Conservation (phyloP, 179 eudicot species). For the Actinidia arguta region DNA sequence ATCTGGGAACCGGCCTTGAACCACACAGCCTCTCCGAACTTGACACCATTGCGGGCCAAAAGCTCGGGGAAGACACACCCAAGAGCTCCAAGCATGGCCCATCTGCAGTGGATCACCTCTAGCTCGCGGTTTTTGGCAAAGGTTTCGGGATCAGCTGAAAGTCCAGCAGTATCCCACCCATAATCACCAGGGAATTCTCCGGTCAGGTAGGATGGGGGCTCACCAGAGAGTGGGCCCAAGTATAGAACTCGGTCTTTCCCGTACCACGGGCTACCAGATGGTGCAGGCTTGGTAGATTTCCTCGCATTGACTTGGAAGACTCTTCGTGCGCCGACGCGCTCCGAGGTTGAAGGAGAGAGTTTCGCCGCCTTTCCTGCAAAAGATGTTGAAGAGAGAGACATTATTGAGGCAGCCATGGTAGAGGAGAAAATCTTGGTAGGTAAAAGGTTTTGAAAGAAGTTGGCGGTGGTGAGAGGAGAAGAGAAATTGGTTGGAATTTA, state of each 20-base stretch:
- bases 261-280: slow-evolving; percentile 51
- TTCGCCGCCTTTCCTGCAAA: slow-evolving; percentile 43
- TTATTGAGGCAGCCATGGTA: slow-evolving; percentile 34
- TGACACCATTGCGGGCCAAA: slow-evolving; percentile 63
- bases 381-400: slow-evolving; percentile 51
- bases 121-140: slow-evolving; percentile 27
- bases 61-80: slow-evolving; percentile 79
- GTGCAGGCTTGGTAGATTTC: slow-evolving; percentile 29
- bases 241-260: slow-evolving; percentile 35
- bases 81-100: slow-evolving; percentile 24
- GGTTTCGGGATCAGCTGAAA: slow-evolving; percentile 38
- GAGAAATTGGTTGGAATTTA: slow-evolving; percentile 5
- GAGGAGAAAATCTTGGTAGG: not conserved
- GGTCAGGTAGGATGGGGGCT: slow-evolving; percentile 52
- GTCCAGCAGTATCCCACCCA: slow-evolving; percentile 40
- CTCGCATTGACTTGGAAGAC: slow-evolving; percentile 33
- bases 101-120: slow-evolving; percentile 19
- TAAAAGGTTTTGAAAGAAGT: not conserved
- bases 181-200: slow-evolving; percentile 41
- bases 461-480: not conserved
- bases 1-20: no score
- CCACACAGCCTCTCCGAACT: slow-evolving; percentile 40
- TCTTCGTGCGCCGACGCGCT: slow-evolving; percentile 35
- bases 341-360: slow-evolving; percentile 33
- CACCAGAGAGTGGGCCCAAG: slow-evolving; percentile 39